These are phyloP conservation scores for Conringia planisiliqua DNA, from an alignment of 345 rosid genomes.

Conservation along the genomic window DNA sequence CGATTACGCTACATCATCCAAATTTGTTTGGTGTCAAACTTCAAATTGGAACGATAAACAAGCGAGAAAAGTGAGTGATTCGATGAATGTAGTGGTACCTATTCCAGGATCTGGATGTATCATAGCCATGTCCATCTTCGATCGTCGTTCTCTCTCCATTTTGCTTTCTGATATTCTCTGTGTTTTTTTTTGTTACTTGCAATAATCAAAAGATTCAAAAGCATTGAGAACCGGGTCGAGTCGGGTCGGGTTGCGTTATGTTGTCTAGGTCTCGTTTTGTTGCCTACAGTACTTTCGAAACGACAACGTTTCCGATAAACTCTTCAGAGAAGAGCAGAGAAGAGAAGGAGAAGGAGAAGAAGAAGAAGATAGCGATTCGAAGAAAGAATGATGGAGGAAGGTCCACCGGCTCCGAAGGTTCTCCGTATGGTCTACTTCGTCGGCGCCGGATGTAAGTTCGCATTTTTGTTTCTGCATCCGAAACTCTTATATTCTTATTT, in stretches of 20 bases:
- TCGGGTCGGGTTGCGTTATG: background rate
- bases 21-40: too few relatives aligned
- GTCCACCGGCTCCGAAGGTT: slow-evolving; percentile 64
- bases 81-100: too few relatives aligned
- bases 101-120: too few relatives aligned
- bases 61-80: too few relatives aligned
- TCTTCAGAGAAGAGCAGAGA: background rate
- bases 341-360: background rate
- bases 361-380: slow-evolving; percentile 31
- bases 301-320: background rate
- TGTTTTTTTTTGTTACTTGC: too few relatives aligned
- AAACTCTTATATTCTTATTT: background rate
- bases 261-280: slow-evolving; percentile 10
- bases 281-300: background rate
- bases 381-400: slow-evolving; percentile 45
- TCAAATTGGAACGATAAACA: too few relatives aligned
- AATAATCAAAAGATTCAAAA: too few relatives aligned
- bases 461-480: background rate
- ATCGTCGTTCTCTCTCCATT: too few relatives aligned
- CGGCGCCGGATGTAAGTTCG: slow-evolving; percentile 71
- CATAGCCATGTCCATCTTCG: too few relatives aligned
- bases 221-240: slow-evolving; percentile 4
- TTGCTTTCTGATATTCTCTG: too few relatives aligned
- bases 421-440: slow-evolving; percentile 57
- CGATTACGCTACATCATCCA: too few relatives aligned